These are phyloP conservation scores for Trichoderma hamatum DNA, from an alignment of 2,329 filamentous ascomycete species.

Conservation along the genomic window DNA sequence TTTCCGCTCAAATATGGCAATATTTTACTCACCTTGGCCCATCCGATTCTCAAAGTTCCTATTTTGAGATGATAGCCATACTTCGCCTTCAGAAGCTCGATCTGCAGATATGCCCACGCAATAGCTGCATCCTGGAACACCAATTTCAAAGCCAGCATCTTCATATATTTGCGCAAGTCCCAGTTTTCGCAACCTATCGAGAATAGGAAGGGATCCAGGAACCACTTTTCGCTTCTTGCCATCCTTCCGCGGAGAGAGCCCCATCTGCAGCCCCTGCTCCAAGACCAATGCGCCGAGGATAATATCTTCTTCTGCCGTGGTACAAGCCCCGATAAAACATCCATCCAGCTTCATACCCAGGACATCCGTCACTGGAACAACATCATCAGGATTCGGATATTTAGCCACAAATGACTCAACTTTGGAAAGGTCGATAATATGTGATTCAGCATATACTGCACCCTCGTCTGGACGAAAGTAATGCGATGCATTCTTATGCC, in stretches of 20 bases:
- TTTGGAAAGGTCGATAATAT: slow-evolving; percentile 43
- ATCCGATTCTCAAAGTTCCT: slow-evolving; percentile 50
- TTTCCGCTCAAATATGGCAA: accelerated
- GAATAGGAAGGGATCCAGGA: slow-evolving; percentile 44
- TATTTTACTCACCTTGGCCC: slow-evolving; percentile 35
- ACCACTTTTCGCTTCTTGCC: slow-evolving; percentile 44
- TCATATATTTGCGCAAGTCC: slow-evolving; percentile 44
- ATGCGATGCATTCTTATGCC: slow-evolving; percentile 37
- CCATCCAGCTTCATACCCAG: slow-evolving; percentile 43
- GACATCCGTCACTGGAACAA: slow-evolving; percentile 42
- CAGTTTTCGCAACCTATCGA: slow-evolving; percentile 38
- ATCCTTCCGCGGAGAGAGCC: slow-evolving; percentile 34
- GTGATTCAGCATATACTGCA: slow-evolving; percentile 41
- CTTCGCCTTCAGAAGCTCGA: slow-evolving; percentile 43
- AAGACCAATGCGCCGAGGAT: slow-evolving; percentile 46
- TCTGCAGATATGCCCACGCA: slow-evolving; percentile 50
- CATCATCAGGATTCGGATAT: slow-evolving; percentile 48
- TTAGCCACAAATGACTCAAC: slow-evolving; percentile 44
- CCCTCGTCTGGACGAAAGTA: slow-evolving; percentile 46
- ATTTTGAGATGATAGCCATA: slow-evolving; percentile 49
- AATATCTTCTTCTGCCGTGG: slow-evolving; percentile 48
- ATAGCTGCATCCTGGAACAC: slow-evolving; percentile 47
- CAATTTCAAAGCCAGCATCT: slow-evolving; percentile 45
- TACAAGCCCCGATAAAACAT: slow-evolving; percentile 51
- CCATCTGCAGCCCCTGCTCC: slow-evolving; percentile 41